phyloP scores from a whole-genome alignment of 2,329 filamentous ascomycete species.

The Paradendryphiella salina region DNA sequence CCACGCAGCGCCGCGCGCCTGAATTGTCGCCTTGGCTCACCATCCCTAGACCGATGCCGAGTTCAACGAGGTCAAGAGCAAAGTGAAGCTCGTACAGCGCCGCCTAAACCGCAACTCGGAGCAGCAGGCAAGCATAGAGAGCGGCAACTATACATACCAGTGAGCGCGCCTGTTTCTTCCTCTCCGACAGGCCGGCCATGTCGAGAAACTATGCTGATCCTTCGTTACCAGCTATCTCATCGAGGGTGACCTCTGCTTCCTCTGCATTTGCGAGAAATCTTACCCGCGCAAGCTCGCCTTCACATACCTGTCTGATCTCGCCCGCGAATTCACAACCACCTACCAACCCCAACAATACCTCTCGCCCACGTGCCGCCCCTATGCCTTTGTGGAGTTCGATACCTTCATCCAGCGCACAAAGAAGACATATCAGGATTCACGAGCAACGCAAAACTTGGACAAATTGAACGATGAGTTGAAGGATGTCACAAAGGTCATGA shows the following conservation, averaged over 20 bases:
- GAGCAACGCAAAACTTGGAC: conserved; percentile 89
- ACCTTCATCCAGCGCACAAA: conserved; percentile 93
- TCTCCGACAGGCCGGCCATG: neutral
- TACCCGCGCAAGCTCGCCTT: conserved; percentile 99
- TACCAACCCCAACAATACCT: conserved; percentile 76
- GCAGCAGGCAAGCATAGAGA: conserved; percentile 89
- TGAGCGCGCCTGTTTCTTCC: conserved; percentile 51
- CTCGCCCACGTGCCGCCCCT: conserved; percentile 76
- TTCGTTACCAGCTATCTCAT: conserved; percentile 72
- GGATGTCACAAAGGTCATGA: conserved; percentile 99
- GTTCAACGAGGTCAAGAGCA: conserved; percentile 83
- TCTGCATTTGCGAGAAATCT: conserved; percentile 88
- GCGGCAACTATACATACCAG: conserved; percentile 81
- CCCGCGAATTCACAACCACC: conserved; percentile 84
- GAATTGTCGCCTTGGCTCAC: conserved; percentile 16
- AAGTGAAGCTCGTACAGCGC: conserved; percentile 88
- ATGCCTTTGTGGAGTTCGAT: conserved; percentile 97
- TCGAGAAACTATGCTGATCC: conserved; percentile 12
- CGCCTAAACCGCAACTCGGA: conserved; percentile 87
- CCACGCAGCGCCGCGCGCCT: neutral
- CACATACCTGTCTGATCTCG: conserved; percentile 92
- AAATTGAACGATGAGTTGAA: conserved; percentile 95
- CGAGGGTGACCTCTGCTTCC: conserved; percentile 79
- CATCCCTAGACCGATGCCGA: conserved; percentile 65
- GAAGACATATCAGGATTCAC: conserved; percentile 88